A percentile compares a stretch with the other conserved stretches of the same genome.
These are phyloP conservation scores for Aotearoamyces nothofagi DNA, from an alignment of 2,329 filamentous ascomycete species.

Conservation along the genomic window DNA sequence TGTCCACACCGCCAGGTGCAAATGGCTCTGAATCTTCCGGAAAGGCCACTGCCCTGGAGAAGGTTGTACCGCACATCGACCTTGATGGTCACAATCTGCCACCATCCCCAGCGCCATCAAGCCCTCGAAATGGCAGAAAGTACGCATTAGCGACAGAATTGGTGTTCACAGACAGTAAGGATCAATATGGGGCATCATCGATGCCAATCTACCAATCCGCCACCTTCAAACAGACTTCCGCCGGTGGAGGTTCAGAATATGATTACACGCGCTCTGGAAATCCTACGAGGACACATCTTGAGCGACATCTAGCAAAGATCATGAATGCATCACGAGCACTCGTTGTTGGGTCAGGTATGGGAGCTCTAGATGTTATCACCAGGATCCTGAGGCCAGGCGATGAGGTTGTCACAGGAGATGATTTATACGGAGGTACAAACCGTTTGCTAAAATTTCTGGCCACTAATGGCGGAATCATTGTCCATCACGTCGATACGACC, in stretches of 20 bases:
- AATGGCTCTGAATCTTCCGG: conserved; percentile 7
- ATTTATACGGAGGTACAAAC: conserved; percentile 92
- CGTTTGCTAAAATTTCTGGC: conserved; percentile 84
- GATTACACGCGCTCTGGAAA: conserved; percentile 98
- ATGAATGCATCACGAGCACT: conserved; percentile 89
- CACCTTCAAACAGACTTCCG: conserved; percentile 88
- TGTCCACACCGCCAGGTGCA: conserved; percentile 19
- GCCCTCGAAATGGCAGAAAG: conserved; percentile 68
- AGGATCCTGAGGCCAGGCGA: conserved; percentile 81
- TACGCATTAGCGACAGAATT: conserved; percentile 94
- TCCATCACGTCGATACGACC: conserved; percentile 95
- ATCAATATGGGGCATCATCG: conserved; percentile 94
- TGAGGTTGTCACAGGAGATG: conserved; percentile 93
- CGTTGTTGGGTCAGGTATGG: conserved; percentile 94
- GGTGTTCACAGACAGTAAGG: conserved; percentile 88
- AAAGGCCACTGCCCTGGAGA: conserved; percentile 13
- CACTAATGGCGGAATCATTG: conserved; percentile 77
- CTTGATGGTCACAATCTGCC: conserved; percentile 74
- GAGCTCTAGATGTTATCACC: conserved; percentile 89
- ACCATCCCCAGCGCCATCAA: conserved; percentile 86
- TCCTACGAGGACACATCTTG: conserved; percentile 87
- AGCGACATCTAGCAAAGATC: conserved; percentile 95
- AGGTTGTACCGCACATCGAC: conserved; percentile 39
- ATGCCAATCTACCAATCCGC: conserved; percentile 97
- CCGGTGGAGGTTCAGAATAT: conserved; percentile 71